These are phyloP conservation scores for Solanum chacoense DNA, from an alignment of 305 asterid species.

Conservation along the genomic window DNA sequence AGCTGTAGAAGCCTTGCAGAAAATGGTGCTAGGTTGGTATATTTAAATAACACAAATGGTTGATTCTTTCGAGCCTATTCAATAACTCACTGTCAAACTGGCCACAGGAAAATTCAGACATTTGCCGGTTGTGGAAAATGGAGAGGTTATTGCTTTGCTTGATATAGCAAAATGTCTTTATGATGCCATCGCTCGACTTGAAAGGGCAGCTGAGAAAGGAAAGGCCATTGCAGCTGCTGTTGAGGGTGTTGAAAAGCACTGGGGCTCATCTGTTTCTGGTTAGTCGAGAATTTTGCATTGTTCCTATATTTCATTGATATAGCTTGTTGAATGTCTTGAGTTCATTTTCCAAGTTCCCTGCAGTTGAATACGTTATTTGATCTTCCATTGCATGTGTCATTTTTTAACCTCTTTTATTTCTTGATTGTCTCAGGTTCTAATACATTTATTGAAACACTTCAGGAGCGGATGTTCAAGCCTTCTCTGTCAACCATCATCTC, in stretches of 20 bases:
- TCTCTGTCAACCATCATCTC: conserved; percentile 77
- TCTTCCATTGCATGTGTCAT: background rate
- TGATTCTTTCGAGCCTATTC: background rate
- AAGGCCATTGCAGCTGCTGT: conserved; percentile 97
- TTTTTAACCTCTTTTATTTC: background rate
- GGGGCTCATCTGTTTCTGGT: conserved; percentile 93
- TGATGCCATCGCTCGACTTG: conserved; percentile 96
- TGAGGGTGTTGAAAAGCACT: conserved; percentile 96
- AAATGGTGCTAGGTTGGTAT: conserved; percentile 88
- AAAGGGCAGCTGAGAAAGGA: conserved; percentile 97
- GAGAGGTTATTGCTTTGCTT: conserved; percentile 92
- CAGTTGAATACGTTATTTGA: background rate
- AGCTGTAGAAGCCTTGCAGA: conserved; percentile 98
- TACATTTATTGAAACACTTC: conserved; percentile 77
- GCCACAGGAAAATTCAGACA: conserved; percentile 89
- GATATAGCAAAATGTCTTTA: conserved; percentile 94
- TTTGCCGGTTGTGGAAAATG: conserved; percentile 89
- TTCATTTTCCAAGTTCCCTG: background rate
- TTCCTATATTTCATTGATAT: background rate
- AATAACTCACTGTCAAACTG: background rate
- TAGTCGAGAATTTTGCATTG: conserved; percentile 13
- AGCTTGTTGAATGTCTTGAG: background rate
- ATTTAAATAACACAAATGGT: background rate
- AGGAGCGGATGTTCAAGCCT: conserved; percentile 90
- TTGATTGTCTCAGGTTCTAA: conserved; percentile 15